These are phyloP conservation scores for Pleurozium schreberi DNA, from an alignment of 225 moss, liverwort and hornwort species.

Conservation along the genomic window DNA sequence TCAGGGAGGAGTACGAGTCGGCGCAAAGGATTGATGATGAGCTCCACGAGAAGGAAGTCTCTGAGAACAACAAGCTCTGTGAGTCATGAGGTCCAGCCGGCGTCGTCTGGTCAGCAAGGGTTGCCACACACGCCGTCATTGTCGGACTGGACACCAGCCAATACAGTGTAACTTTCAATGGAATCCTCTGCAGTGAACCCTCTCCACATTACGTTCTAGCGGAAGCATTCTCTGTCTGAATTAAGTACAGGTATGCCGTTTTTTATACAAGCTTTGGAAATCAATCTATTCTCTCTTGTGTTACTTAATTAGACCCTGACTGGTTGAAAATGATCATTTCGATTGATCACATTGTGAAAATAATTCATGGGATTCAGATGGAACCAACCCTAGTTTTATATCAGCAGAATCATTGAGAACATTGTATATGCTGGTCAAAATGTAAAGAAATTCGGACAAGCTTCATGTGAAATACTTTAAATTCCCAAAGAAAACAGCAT, in stretches of 20 bases:
- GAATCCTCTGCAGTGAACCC: neutral
- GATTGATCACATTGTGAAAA: neutral
- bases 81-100: neutral
- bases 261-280: neutral
- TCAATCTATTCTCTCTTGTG: neutral
- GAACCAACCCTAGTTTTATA: too few relatives aligned
- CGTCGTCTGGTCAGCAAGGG: neutral
- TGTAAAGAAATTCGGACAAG: too few relatives aligned
- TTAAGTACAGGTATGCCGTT: neutral
- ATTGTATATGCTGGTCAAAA: neutral
- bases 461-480: neutral
- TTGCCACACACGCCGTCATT: constrained; percentile 34
- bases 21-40: neutral
- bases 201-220: neutral
- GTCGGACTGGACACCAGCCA: constrained; percentile 37
- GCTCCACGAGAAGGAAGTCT: neutral
- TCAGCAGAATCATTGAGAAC: neutral
- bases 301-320: neutral
- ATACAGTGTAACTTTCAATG: neutral
- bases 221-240: neutral
- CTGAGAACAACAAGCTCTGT: neutral
- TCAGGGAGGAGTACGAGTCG: neutral
- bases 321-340: neutral
- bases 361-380: too few relatives aligned
- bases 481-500: neutral